Evolutionary conservation across 495 filamentous ascomycete species (phyloP).

Genomic region (Penicillium pancosmium): DNA sequence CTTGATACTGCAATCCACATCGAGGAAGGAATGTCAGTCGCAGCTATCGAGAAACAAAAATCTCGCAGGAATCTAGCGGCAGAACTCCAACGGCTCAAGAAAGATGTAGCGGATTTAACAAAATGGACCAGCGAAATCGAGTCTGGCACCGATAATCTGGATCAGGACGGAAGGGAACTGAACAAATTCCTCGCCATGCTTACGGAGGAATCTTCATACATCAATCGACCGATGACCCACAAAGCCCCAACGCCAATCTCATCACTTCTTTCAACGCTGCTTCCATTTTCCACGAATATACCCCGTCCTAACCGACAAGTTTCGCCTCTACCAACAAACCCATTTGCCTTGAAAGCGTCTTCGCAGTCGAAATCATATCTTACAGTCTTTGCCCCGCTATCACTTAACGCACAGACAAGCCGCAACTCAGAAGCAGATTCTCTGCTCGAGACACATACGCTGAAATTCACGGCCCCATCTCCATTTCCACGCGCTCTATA

Average conservation of each 20-base stretch:
- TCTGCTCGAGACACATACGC: conserved; percentile 39
- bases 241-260: conserved; percentile 33
- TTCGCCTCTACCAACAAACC: conserved; percentile 35
- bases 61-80: conserved; percentile 33
- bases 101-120: conserved; percentile 43
- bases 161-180: conserved; percentile 17
- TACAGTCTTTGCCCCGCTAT: conserved; percentile 41
- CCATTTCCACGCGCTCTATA: conserved; percentile 44
- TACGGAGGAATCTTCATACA: conserved; percentile 27
- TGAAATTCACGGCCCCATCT: conserved; percentile 38
- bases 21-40: conserved; percentile 25
- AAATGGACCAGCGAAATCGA: conserved; percentile 36
- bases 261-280: conserved; percentile 41
- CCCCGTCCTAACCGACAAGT: conserved; percentile 25
- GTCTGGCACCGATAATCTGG: conserved; percentile 26
- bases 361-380: conserved; percentile 38
- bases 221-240: conserved; percentile 13
- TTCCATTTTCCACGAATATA: conserved; percentile 43
- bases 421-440: conserved; percentile 16
- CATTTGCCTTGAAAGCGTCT: conserved; percentile 38
- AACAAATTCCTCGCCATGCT: conserved; percentile 37
- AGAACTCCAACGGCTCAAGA: conserved; percentile 37
- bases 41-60: conserved; percentile 34
- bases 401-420: conserved; percentile 33
- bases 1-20: background rate